Percentiles rank a stretch among this genome's conserved stretches.
Conservation (phyloP, 495 filamentous ascomycete genomes). For the Hyaloscypha hepaticicola region DNA sequence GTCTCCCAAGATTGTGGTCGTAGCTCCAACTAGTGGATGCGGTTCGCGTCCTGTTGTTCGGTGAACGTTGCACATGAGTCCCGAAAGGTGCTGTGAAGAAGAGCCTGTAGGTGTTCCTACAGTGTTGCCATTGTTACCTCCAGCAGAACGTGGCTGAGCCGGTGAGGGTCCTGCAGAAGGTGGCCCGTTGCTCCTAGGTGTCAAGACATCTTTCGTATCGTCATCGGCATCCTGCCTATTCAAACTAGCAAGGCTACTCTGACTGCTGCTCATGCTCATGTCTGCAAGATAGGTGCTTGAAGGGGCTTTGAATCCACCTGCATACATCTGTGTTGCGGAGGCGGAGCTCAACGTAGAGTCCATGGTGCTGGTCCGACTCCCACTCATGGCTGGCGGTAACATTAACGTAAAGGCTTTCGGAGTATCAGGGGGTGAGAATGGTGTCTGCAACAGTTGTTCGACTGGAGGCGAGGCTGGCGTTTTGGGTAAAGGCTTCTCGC, state of each 20-base stretch:
- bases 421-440: slow-evolving; percentile 24
- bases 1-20: slow-evolving; percentile 91
- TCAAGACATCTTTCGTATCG: slow-evolving; percentile 45
- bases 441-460: slow-evolving; percentile 15
- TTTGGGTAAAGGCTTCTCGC: slow-evolving; percentile 52
- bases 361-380: slow-evolving; percentile 55
- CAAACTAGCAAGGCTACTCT: slow-evolving; percentile 50
- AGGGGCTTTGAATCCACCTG: slow-evolving; percentile 27
- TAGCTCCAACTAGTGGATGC: slow-evolving; percentile 86
- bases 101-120: slow-evolving; percentile 41
- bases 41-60: slow-evolving; percentile 88
- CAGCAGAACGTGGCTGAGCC: slow-evolving; percentile 36
- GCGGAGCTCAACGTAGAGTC: slow-evolving; percentile 58
- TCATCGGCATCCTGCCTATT: slow-evolving; percentile 43
- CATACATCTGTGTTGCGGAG: slow-evolving; percentile 42
- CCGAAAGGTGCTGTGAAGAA: slow-evolving; percentile 65
- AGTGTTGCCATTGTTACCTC: slow-evolving; percentile 45
- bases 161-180: slow-evolving; percentile 48
- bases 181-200: slow-evolving; percentile 50
- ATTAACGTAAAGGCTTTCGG: slow-evolving; percentile 23
- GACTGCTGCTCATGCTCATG: slow-evolving; percentile 57
- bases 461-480: slow-evolving; percentile 26
- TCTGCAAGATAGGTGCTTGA: slow-evolving; percentile 34
- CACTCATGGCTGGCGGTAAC: slow-evolving; percentile 30
- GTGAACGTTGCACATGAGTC: slow-evolving; percentile 91